These are phyloP conservation scores for Ceratocystis alfenasii DNA, from an alignment of 2,329 filamentous ascomycete species.

Conservation along the genomic window DNA sequence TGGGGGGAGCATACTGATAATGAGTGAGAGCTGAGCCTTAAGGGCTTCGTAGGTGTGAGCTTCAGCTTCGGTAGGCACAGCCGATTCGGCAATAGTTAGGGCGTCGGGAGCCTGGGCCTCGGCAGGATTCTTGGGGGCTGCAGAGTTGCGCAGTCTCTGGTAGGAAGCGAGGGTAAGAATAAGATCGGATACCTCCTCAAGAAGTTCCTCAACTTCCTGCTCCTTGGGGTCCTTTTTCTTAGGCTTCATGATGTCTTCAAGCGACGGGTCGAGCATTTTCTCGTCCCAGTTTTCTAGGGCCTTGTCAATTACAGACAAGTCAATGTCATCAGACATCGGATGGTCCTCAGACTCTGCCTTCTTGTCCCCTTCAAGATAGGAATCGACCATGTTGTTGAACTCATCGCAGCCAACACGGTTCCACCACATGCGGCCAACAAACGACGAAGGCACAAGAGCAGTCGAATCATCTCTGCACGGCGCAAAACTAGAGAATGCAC, in stretches of 20 bases:
- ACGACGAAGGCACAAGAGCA: conserved; percentile 55
- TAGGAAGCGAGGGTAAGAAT: conserved; percentile 66
- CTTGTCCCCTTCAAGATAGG: conserved; percentile 31
- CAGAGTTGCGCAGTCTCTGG: conserved; percentile 65
- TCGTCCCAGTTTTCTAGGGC: conserved; percentile 49
- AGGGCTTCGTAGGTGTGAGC: conserved; percentile 56
- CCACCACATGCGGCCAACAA: conserved; percentile 65
- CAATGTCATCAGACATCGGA: conserved; percentile 34
- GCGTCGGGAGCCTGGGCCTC: conserved; percentile 56
- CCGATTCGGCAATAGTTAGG: conserved; percentile 52
- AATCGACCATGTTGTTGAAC: conserved; percentile 53
- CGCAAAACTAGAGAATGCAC: conserved; percentile 69
- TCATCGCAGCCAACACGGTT: conserved; percentile 54
- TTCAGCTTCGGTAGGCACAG: conserved; percentile 54
- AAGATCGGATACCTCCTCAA: conserved; percentile 62
- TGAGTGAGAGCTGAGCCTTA: conserved; percentile 59
- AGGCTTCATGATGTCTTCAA: conserved; percentile 41
- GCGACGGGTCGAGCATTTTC: conserved; percentile 43
- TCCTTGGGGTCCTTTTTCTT: conserved; percentile 48
- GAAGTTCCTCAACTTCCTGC: conserved; percentile 56
- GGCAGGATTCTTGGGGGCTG: conserved; percentile 47
- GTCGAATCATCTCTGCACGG: conserved; percentile 62
- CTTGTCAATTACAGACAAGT: conserved; percentile 42
- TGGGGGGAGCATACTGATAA: conserved; percentile 66
- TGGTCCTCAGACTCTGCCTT: conserved; percentile 31